A percentile compares a stretch with the other conserved stretches of the same genome.
Evolutionary conservation across 2,329 filamentous ascomycete species (phyloP).

Genomic region (Penicillium decumbens): DNA sequence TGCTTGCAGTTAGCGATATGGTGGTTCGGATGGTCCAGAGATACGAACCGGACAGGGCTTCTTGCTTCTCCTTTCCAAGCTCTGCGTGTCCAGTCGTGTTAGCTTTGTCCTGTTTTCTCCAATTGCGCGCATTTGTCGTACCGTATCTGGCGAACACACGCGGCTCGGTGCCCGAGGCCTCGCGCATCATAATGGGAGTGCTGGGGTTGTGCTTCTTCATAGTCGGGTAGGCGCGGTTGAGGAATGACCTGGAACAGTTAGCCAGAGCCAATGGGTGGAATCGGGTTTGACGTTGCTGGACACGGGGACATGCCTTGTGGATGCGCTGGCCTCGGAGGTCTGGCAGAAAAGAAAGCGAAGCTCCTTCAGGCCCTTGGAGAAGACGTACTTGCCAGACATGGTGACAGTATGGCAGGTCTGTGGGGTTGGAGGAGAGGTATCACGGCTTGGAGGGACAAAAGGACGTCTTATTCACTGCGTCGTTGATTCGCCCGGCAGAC

Average conservation of each 20-base stretch:
- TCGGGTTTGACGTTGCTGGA: not conserved
- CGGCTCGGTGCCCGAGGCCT: constrained; percentile 78
- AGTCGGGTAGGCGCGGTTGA: constrained; percentile 85
- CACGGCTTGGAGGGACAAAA: constrained; percentile 5
- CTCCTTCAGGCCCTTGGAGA: constrained; percentile 84
- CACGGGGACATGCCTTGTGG: constrained; percentile 64
- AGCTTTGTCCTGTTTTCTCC: not conserved
- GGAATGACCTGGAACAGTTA: constrained; percentile 64
- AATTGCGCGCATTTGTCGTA: constrained; percentile 42
- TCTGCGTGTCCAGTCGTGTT: constrained; percentile 41
- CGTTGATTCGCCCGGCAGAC: constrained; percentile 23
- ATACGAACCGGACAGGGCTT: constrained; percentile 53
- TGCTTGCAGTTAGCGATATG: constrained; percentile 29
- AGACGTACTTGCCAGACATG: constrained; percentile 94
- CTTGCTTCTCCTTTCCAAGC: constrained; percentile 64
- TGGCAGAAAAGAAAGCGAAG: constrained; percentile 97
- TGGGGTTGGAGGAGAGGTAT: constrained; percentile 1
- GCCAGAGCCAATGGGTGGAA: not conserved
- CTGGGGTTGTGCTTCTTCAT: constrained; percentile 99
- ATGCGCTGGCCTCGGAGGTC: constrained; percentile 82
- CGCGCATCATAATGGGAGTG: constrained; percentile 89
- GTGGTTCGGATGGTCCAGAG: not conserved
- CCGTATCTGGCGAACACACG: constrained; percentile 91
- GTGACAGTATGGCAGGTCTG: constrained; percentile 13
- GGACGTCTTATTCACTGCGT: constrained; percentile 18